Conservation (phyloP, 2,329 filamentous ascomycete species). For the Trichoderma endophyticum region DNA sequence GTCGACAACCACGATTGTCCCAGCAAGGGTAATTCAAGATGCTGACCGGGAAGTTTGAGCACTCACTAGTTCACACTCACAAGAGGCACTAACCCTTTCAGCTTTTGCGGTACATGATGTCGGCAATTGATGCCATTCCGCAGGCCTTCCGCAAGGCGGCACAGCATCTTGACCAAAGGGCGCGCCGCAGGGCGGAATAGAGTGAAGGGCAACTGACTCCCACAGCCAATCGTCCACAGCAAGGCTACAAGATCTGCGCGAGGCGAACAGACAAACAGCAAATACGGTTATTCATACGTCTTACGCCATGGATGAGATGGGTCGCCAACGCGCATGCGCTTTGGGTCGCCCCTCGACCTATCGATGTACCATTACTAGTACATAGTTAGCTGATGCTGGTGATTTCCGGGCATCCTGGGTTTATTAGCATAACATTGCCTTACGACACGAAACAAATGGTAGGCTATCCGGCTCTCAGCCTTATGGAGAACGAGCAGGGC, state of each 20-base stretch:
- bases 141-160: neutral
- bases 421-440: neutral
- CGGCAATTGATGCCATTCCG: conserved; percentile 2
- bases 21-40: conserved; percentile 5
- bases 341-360: neutral
- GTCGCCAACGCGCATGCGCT: neutral
- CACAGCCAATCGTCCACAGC: neutral
- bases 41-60: conserved; percentile 7
- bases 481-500: neutral
- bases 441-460: neutral
- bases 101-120: conserved; percentile 1
- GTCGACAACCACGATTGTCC: neutral
- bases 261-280: neutral
- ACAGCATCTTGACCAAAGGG: neutral
- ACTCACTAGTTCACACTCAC: neutral
- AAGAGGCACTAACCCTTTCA: neutral
- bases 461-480: neutral
- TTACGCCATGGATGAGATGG: neutral
- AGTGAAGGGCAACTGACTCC: neutral
- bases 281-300: neutral
- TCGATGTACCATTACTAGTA: neutral
- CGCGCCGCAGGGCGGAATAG: neutral
- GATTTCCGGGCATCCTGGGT: neutral
- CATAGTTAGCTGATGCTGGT: neutral
- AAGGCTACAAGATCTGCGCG: neutral